A percentile compares a stretch with the other conserved stretches of the same genome.
Evolutionary conservation across 1,284 basidiomycete genomes (phyloP).

Genomic region (Cryptococcus jaspeensis): DNA sequence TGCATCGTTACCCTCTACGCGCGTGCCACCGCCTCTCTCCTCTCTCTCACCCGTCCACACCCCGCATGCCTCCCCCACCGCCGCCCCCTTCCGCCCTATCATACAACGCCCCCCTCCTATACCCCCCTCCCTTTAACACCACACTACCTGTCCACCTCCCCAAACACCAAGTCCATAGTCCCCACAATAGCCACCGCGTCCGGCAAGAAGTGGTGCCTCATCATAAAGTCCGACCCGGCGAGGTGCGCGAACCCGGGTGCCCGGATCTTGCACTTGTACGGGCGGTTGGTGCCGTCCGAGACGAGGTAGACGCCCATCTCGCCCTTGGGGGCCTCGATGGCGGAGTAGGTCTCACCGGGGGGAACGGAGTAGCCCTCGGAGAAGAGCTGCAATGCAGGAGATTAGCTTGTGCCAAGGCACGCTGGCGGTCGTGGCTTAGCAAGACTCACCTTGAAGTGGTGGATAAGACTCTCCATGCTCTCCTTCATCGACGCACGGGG

Average conservation of each 20-base stretch:
- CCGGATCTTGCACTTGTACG: conserved; percentile 91
- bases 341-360: conserved; percentile 92
- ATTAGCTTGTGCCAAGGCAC: neutral
- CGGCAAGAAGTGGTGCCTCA: conserved; percentile 75
- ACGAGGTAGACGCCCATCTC: conserved; percentile 98
- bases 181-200: conserved; percentile 92
- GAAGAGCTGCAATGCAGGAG: conserved; percentile 64
- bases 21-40: too few relatives aligned
- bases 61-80: neutral
- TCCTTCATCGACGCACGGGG: conserved; percentile 98
- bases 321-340: conserved; percentile 98
- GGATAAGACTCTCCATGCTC: conserved; percentile 95
- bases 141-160: conserved; percentile 59
- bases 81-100: neutral
- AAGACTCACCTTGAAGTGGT: conserved; percentile 84
- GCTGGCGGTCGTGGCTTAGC: neutral
- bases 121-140: neutral
- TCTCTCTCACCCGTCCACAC: neutral
- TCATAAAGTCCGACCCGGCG: conserved; percentile 91
- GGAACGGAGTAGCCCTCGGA: conserved; percentile 98
- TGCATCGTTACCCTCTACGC: too few relatives aligned
- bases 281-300: conserved; percentile 87
- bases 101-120: conserved; percentile 5
- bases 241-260: conserved; percentile 92
- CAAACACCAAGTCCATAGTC: conserved; percentile 82